Conservation (phyloP, 805 yeast genomes). For the Ascoidea asiatica region DNA sequence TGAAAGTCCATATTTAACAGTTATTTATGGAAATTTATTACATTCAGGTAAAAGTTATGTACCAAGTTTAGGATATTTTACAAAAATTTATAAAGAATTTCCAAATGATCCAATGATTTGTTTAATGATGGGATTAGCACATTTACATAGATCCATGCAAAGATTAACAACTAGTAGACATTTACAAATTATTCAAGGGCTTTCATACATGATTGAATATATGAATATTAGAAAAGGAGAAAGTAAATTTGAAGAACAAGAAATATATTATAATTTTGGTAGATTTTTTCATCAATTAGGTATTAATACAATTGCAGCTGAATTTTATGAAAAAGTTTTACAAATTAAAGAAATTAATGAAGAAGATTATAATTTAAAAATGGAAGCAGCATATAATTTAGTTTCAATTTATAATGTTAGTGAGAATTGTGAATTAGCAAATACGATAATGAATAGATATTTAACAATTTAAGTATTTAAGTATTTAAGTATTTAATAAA, state of each 20-base stretch:
- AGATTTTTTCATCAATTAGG: conserved; percentile 79
- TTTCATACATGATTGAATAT: conserved; percentile 68
- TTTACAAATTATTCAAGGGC: conserved; percentile 75
- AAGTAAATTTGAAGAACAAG: conserved; percentile 44
- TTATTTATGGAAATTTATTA: conserved; percentile 68
- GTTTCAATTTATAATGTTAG: conserved; percentile 60
- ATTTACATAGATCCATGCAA: conserved; percentile 85
- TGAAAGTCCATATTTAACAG: conserved; percentile 51
- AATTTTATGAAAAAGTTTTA: conserved; percentile 60
- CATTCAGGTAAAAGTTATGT: conserved; percentile 73
- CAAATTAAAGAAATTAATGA: conserved; percentile 12
- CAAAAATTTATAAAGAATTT: conserved; percentile 52
- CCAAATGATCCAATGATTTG: conserved; percentile 72
- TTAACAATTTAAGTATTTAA: conserved; percentile 35
- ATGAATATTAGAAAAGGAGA: conserved; percentile 31
- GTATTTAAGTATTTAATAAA: too few species aligned
- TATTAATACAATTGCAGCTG: conserved; percentile 55
- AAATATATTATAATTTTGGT: conserved; percentile 72
- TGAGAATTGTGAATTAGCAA: conserved; percentile 59
- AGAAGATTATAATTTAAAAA: conserved; percentile 37
- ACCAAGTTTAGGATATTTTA: conserved; percentile 68
- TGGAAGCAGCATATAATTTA: conserved; percentile 80
- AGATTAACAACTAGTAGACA: conserved; percentile 78
- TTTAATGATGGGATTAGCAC: conserved; percentile 62
- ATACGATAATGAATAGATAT: conserved; percentile 49